Evolutionary conservation across 768 basidiomycete genomes (phyloP), one percentile per base, ranked within the genome.

Genomic region (Saitozyma sp.): DNA sequence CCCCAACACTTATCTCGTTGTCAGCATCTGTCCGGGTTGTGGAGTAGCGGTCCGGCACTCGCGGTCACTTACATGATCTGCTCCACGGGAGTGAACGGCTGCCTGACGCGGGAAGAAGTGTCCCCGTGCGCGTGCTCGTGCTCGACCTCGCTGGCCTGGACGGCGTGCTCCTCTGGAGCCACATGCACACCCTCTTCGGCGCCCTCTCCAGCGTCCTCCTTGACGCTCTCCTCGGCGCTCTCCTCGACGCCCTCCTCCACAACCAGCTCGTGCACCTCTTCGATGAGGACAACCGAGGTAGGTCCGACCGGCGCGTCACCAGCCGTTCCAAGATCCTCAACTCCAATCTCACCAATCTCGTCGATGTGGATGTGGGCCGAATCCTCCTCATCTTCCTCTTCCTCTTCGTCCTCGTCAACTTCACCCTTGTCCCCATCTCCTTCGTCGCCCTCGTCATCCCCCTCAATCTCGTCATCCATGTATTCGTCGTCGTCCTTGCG

Each of bases 231-330:
- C 52, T 74, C 73, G 9, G 69, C 59, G 64, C 74, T 70, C 17
- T 64, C 69, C 57, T 71, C 57, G 20, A 52, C 67, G 41, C 69
- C 60, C 19, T 64, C 68, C 14, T 63, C 63, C 29, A 63, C 63
- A 8, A 67, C 68, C 14, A 74, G 54, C 10, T 63, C 43, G 3
- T 67, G 58, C 14, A 17, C 20, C 29, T 37, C 38, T 16, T 59
- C 60, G 41, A 13, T 16, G 40, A 50, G n/a, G 16, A 17, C 17
- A 1, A 9, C n/a, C 9, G 29, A 50, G 9, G 49, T 29, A 29
- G 29, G 49, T 29, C 49, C 29, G 9, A n/a, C 9, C 1, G 49
- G 17, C 9, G 49, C 49, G 17, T 50, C 16, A n/a, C 49, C 17
- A 50, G 49, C 49, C n/a, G 49, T n/a, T 29, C 29, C 17, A 1